Conservation (phyloP, 768 basidiomycete genomes). For the Pisolithus microcarpus region DNA sequence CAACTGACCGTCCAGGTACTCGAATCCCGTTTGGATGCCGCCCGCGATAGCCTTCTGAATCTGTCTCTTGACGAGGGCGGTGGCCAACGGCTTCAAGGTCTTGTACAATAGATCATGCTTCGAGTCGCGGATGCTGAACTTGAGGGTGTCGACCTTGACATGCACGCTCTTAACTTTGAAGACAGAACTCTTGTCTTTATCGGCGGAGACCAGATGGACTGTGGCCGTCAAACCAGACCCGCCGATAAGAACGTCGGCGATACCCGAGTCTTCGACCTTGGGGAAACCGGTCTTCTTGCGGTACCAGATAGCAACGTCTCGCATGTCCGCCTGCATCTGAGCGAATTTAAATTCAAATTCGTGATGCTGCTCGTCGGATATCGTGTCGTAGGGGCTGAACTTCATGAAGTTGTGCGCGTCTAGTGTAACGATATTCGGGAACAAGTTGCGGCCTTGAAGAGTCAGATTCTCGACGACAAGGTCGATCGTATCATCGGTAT, state of each 20-base stretch:
- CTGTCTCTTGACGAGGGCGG: slow-evolving; percentile 70
- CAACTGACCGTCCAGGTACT: slow-evolving; percentile 85
- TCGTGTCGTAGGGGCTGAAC: slow-evolving; percentile 68
- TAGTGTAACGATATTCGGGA: slow-evolving; percentile 69
- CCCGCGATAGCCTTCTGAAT: slow-evolving; percentile 55
- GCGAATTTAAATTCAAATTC: slow-evolving; percentile 66
- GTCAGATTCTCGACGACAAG: slow-evolving; percentile 92
- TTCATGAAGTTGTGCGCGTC: slow-evolving; percentile 79
- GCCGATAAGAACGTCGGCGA: slow-evolving; percentile 80
- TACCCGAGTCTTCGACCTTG: slow-evolving; percentile 72
- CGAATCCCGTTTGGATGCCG: slow-evolving; percentile 72
- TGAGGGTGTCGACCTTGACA: slow-evolving; percentile 81
- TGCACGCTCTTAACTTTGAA: slow-evolving; percentile 69
- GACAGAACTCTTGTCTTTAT: slow-evolving; percentile 59
- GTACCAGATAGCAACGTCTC: slow-evolving; percentile 90
- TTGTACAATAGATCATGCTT: slow-evolving; percentile 90
- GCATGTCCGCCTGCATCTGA: slow-evolving; percentile 91
- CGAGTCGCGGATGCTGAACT: slow-evolving; percentile 84
- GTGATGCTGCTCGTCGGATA: slow-evolving; percentile 57
- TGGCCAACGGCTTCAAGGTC: slow-evolving; percentile 73
- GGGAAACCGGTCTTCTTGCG: slow-evolving; percentile 78
- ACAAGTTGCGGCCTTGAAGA: slow-evolving; percentile 79
- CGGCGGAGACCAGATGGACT: slow-evolving; percentile 52
- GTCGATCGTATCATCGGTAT: slow-evolving; percentile 80
- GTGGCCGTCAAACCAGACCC: slow-evolving; percentile 73